Conservation (phyloP, 257 asterid genomes). For the Nicotiana undulata region DNA sequence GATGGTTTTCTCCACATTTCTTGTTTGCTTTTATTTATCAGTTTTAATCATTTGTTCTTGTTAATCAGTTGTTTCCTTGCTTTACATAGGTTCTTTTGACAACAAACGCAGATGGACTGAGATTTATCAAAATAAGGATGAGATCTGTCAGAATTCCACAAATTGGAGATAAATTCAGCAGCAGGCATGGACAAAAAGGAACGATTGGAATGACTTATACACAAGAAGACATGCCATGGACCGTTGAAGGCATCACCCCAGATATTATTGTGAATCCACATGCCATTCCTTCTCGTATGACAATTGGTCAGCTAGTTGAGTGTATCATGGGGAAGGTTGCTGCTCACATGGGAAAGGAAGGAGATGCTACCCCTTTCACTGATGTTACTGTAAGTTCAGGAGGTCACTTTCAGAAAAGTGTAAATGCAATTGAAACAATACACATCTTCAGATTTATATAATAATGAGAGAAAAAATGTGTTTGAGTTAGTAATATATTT, state of each 20-base stretch:
- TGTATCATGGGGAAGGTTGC: constrained; percentile 27
- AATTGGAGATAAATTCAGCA: constrained; percentile 37
- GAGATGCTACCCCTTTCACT: constrained; percentile 45
- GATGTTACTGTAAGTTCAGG: constrained; percentile 20
- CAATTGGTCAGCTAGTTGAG: constrained; percentile 27
- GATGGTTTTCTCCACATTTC: background rate
- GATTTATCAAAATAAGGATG: constrained; percentile 88
- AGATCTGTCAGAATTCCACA: constrained; percentile 93
- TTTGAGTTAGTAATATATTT: background rate
- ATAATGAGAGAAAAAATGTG: background rate
- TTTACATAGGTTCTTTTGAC: constrained; percentile 50
- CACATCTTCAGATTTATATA: background rate
- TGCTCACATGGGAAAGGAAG: constrained; percentile 26
- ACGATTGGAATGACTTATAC: constrained; percentile 21
- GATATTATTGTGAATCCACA: constrained; percentile 29
- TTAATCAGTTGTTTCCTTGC: constrained; percentile 12
- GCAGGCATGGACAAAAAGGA: constrained; percentile 30
- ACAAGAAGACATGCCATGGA: constrained; percentile 29
- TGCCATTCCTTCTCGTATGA: constrained; percentile 32
- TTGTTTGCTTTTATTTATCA: constrained; percentile 1
- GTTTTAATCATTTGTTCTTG: constrained; percentile 1
- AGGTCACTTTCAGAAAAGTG: background rate
- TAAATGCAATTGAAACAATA: background rate
- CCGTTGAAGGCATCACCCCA: constrained; percentile 21
- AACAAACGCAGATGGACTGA: constrained; percentile 89